Conservation (phyloP, 495 filamentous ascomycete genomes). For the Penicillium lagena region DNA sequence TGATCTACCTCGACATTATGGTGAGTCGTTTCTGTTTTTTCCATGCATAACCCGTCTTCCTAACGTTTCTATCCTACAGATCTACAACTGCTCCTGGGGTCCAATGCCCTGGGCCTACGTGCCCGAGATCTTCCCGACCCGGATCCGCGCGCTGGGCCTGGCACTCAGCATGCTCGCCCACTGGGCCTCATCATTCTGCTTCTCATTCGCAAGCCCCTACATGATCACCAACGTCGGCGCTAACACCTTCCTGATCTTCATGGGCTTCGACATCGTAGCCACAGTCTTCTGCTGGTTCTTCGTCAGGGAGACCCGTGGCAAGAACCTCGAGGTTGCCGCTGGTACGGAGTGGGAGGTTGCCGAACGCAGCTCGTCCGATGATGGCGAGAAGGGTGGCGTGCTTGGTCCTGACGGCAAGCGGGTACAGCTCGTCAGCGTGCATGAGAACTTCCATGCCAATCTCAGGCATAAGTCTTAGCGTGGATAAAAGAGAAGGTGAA, state of each 20-base stretch:
- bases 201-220: constrained; percentile 21
- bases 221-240: constrained; percentile 20
- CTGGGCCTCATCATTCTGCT: constrained; percentile 23
- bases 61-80: constrained; percentile 1
- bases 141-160: constrained; percentile 19
- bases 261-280: constrained; percentile 17
- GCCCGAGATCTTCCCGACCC: constrained; percentile 23
- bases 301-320: constrained; percentile 19
- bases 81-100: constrained; percentile 21
- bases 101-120: constrained; percentile 20
- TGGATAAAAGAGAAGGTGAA: background rate
- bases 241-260: constrained; percentile 21
- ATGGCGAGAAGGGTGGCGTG: constrained; percentile 10
- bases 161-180: constrained; percentile 22
- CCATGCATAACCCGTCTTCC: background rate
- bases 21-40: constrained; percentile 1
- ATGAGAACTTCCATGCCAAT: constrained; percentile 18
- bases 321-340: constrained; percentile 18
- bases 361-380: constrained; percentile 11
- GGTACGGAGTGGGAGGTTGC: constrained; percentile 20
- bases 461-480: constrained; percentile 7
- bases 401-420: constrained; percentile 8
- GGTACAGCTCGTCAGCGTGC: constrained; percentile 14
- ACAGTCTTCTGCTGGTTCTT: constrained; percentile 20
- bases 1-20: constrained; percentile 20